phyloP scores from a whole-genome alignment of 2,329 filamentous ascomycete genomes.

The Penicillium nordicum region DNA sequence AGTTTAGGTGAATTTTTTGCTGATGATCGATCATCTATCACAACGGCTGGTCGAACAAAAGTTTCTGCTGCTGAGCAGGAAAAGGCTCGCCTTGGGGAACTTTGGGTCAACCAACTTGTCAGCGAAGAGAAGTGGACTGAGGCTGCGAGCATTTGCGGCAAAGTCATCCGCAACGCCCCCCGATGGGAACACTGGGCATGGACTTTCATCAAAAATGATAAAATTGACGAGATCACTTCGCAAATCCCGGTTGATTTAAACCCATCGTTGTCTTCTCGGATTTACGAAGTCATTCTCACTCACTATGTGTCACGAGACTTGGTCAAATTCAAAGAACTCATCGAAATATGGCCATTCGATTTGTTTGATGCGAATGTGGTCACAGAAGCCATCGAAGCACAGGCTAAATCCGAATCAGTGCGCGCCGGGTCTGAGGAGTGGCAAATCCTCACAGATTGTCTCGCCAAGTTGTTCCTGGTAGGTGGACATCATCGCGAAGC shows the following conservation, averaged over 20 bases:
- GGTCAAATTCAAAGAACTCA: slow-evolving; percentile 68
- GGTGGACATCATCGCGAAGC: slow-evolving; percentile 80
- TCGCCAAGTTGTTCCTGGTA: slow-evolving; percentile 80
- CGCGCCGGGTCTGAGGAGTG: slow-evolving; percentile 79
- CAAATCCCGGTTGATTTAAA: slow-evolving; percentile 76
- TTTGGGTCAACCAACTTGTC: slow-evolving; percentile 87
- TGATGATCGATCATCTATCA: slow-evolving; percentile 65
- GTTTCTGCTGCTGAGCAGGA: slow-evolving; percentile 75
- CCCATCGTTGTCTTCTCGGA: slow-evolving; percentile 72
- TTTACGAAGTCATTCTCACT: slow-evolving; percentile 85
- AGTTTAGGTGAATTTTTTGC: slow-evolving; percentile 66
- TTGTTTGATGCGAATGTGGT: slow-evolving; percentile 77
- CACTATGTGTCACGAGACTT: slow-evolving; percentile 83
- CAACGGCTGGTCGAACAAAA: slow-evolving; percentile 56
- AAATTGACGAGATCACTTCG: slow-evolving; percentile 83
- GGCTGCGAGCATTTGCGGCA: slow-evolving; percentile 77
- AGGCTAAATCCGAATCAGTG: slow-evolving; percentile 72
- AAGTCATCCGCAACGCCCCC: slow-evolving; percentile 72
- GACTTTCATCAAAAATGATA: slow-evolving; percentile 80
- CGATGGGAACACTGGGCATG: slow-evolving; percentile 96
- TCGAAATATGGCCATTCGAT: slow-evolving; percentile 80
- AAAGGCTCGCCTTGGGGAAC: slow-evolving; percentile 84
- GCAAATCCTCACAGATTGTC: slow-evolving; percentile 79
- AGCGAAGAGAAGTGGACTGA: slow-evolving; percentile 68
- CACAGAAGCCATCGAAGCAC: slow-evolving; percentile 74